A percentile compares a stretch with the other conserved stretches of the same genome.
These are phyloP conservation scores for Tephrocybe sp. DNA, from an alignment of 768 basidiomycete species.

Conservation along the genomic window DNA sequence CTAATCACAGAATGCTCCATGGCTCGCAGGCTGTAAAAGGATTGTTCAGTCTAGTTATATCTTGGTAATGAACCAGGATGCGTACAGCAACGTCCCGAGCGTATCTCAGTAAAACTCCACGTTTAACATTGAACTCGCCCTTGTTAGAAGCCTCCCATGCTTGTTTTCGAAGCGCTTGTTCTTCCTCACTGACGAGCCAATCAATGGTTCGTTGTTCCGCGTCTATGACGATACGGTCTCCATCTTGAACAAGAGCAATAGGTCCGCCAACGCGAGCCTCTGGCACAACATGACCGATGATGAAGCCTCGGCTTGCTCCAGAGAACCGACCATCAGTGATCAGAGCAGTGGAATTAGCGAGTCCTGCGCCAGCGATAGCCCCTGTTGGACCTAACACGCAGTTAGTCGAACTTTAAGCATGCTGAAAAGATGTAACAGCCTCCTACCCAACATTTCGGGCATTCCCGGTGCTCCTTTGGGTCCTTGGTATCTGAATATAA, in stretches of 20 bases:
- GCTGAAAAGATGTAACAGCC: background rate
- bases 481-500: conserved; percentile 87
- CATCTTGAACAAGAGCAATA: conserved; percentile 83
- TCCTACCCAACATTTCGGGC: conserved; percentile 66
- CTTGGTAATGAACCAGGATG: conserved; percentile 14
- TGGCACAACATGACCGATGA: conserved; percentile 56
- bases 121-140: conserved; percentile 59
- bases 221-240: conserved; percentile 77
- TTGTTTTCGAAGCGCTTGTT: conserved; percentile 54
- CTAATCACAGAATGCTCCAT: conserved; percentile 81
- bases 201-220: conserved; percentile 59
- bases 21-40: conserved; percentile 63
- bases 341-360: conserved; percentile 73
- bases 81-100: conserved; percentile 85
- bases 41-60: conserved; percentile 1
- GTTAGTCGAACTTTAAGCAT: background rate
- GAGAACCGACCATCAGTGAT: conserved; percentile 91
- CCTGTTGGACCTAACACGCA: conserved; percentile 64
- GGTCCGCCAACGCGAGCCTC: conserved; percentile 80
- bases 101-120: conserved; percentile 78
- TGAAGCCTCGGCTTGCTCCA: conserved; percentile 63
- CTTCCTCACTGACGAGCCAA: conserved; percentile 70
- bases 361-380: conserved; percentile 81
- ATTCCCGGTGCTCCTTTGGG: conserved; percentile 91
- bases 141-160: conserved; percentile 73